A percentile compares a stretch with the other conserved stretches of the same genome.
Conservation (phyloP, 345 rosid species). For the Fremontodendron californicum region DNA sequence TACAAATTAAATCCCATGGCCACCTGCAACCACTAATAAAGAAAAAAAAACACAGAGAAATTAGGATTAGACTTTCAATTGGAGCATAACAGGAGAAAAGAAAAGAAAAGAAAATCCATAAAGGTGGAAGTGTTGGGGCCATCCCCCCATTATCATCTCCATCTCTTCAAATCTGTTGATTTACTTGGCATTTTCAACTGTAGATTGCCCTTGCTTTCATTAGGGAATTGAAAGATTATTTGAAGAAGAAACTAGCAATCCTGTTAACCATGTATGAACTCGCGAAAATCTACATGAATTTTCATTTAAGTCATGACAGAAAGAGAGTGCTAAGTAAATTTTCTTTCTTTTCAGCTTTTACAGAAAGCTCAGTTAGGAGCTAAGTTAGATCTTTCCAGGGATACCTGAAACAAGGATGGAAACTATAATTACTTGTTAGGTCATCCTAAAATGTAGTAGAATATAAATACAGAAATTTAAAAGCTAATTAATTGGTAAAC, state of each 20-base stretch:
- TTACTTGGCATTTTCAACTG: background rate
- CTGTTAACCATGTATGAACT: background rate
- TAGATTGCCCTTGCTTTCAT: background rate
- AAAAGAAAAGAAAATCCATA: background rate
- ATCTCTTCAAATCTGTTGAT: background rate
- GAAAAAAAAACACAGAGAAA: background rate
- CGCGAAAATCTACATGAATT: background rate
- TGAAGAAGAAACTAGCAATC: background rate
- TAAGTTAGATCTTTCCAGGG: background rate
- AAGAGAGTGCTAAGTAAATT: background rate
- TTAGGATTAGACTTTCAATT: constrained; percentile 1
- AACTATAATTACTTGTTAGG: no score
- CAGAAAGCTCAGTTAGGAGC: no score
- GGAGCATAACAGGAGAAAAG: background rate
- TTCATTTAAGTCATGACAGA: background rate
- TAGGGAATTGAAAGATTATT: background rate
- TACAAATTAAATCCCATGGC: background rate
- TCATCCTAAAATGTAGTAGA: background rate
- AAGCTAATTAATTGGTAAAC: background rate
- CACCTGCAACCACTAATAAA: constrained; percentile 23
- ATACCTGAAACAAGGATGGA: background rate
- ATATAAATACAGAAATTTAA: background rate
- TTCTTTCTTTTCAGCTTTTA: background rate
- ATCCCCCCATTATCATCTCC: background rate
- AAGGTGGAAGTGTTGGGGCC: background rate